Evolutionary conservation across 2,329 filamentous ascomycete genomes (phyloP), one percentile per base, ranked within the genome.

Genomic region (Colletotrichum noveboracense): DNA sequence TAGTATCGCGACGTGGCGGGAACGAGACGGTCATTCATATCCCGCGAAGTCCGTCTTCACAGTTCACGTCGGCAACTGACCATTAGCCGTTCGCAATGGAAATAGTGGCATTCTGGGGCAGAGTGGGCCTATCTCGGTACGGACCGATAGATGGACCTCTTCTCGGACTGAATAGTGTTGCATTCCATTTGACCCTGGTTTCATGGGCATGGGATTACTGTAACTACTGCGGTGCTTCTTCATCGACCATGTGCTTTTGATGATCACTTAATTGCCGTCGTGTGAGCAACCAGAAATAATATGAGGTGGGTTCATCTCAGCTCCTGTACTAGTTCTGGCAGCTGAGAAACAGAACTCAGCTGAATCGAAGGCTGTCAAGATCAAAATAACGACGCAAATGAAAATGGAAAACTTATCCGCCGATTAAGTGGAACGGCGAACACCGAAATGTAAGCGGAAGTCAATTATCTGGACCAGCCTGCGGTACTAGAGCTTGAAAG

Each of bases 211-310:
- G 43, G n/a, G 24, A 16, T 58, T 26, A 18, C 7, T 9, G 26
- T 10, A 28, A 28, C 0, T 28, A n/a, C 24, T 58, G 43, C 43
- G 6, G 43, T 52, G 43, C n/a, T 21, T 52, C 12, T 52, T 52
- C n/a, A n/a, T 21, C n/a, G 10, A 12, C 43, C n/a, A 21, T 7
- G 7, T 21, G 6, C 12, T 4, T 21, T 48, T 21, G n/a, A 4
- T 21, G 3, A 10, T 21, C 3, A 0, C n/a, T 13, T 12, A 18
- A 21, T 9, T 52, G n/a, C n/a, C n/a, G 0, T 21, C 0, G 6
- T 52, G 43, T 13, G 10, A 52, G 43, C 43, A 13, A 13, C n/a
- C 43, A 52, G n/a, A 13, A 21, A 13, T 7, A 52, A 21, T 52
- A 12, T 21, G 0, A 7, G 10, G 10, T 13, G 10, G n/a, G 43